A percentile compares a stretch with the other conserved stretches of the same genome.
Conservation (phyloP, 495 filamentous ascomycete genomes). For the Penicillium manginii region DNA sequence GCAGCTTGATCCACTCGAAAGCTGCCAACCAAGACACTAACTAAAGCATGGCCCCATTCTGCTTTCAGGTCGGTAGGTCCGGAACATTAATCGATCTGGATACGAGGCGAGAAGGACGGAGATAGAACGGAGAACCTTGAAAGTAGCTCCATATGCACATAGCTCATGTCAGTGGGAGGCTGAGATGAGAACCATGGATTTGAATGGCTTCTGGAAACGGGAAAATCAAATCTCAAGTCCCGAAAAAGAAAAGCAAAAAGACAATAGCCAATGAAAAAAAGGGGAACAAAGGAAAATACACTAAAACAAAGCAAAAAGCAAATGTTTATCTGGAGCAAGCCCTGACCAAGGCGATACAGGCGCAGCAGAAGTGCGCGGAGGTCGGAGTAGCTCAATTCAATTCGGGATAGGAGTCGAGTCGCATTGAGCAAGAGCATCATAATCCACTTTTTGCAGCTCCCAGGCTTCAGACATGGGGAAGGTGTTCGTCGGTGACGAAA, state of each 20-base stretch:
- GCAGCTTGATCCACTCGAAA: constrained; percentile 36
- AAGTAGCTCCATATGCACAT: not conserved
- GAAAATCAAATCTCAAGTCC: constrained; percentile 10
- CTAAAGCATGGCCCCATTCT: constrained; percentile 7
- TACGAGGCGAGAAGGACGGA: not conserved
- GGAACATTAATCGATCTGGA: not conserved
- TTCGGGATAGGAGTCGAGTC: constrained; percentile 3
- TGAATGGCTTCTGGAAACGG: not conserved
- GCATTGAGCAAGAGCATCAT: constrained; percentile 2
- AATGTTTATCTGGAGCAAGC: not conserved
- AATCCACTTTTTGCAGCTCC: constrained; percentile 4
- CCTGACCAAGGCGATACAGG: not conserved
- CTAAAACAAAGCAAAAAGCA: not conserved
- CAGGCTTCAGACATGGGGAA: constrained; percentile 20
- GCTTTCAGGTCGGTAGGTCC: not conserved
- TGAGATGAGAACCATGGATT: not conserved
- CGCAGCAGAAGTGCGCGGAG: not conserved
- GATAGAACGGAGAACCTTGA: not conserved
- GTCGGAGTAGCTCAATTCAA: not conserved
- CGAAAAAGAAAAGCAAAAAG: constrained; percentile 9
- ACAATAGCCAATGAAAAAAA: constrained; percentile 1
- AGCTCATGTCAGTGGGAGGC: not conserved
- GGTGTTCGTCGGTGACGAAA: constrained; percentile 27
- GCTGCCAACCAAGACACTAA: constrained; percentile 39
- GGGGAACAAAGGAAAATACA: not conserved